Evolutionary conservation across 2,329 filamentous ascomycete species (phyloP).

Genomic region (Grosmannia penicillata): DNA sequence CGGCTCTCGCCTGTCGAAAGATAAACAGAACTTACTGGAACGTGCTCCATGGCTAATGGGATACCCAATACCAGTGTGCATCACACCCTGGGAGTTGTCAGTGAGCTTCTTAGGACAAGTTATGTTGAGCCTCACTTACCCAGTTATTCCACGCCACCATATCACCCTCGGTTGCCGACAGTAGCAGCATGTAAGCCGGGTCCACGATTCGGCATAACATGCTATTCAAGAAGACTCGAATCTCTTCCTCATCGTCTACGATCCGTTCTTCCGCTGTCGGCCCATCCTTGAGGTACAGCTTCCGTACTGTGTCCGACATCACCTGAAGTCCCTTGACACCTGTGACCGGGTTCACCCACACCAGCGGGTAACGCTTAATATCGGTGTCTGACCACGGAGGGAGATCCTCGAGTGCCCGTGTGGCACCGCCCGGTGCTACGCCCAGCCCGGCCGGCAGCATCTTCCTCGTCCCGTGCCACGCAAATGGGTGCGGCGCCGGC

Average conservation of each 20-base stretch:
- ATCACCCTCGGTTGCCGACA: conserved; percentile 24
- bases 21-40: neutral
- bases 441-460: neutral
- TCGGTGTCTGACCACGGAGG: neutral
- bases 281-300: conserved; percentile 21
- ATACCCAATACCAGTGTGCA: conserved; percentile 27
- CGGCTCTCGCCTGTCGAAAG: too few species aligned
- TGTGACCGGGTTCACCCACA: conserved; percentile 26
- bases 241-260: conserved; percentile 22
- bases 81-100: conserved; percentile 12
- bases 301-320: conserved; percentile 23
- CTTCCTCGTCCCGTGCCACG: neutral
- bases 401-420: neutral
- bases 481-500: conserved; percentile 1
- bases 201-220: conserved; percentile 23
- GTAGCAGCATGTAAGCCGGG: conserved; percentile 25
- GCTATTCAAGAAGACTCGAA: conserved; percentile 18
- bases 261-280: conserved; percentile 17
- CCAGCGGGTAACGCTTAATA: conserved; percentile 26
- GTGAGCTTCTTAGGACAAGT: neutral
- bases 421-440: neutral
- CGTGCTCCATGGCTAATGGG: conserved; percentile 9
- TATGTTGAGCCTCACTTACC: neutral
- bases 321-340: conserved; percentile 26
- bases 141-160: conserved; percentile 26